Evolutionary conservation across 192 early-diverging fungal species (phyloP), one percentile per base, ranked within the genome.

Genomic region (Umbelopsis sp.): DNA sequence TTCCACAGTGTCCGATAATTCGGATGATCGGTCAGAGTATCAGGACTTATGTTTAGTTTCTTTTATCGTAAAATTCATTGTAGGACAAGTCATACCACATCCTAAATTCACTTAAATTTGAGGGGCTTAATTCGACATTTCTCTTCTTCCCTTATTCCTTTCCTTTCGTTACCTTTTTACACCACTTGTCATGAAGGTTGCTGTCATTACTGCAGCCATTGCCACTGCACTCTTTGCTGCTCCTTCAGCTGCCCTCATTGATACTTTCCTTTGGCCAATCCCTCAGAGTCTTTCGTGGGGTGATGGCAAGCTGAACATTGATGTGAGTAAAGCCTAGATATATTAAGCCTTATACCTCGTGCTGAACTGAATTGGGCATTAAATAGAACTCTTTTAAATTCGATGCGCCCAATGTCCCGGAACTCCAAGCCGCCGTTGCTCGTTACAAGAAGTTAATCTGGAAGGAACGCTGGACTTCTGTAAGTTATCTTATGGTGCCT

Each of bases 401-500:
- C 49, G 45, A 56, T 29, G 79, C 71, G 32, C 71, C 75, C 2
- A 26, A 70, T 44, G 26, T 54, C 14, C 24, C 62, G 26, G 26
- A 59, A 29, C 62, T 81, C n/a, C 51, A 73, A 44, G 36, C 53
- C 14, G 79, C 79, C 12, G 74, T 74, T 26, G 36, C 65, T 36
- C 79, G 79, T 38, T 81, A 81, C 72, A 71, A 54, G 36, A 53
- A 41, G 20, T 29, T 81, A 6, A 69, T 81, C 10, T 66, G 43
- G 32, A 65, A 71, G 8, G 79, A 81, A 67, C 71, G 70, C 12
- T 81, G 79, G 79, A 50, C 47, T 41, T 72, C 75, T 6, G 79
- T 74, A 78, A 44, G 59, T 5, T 41, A 41, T 29, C 38, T 0
- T 21, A 67, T 36, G 10, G 21, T 14, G 24, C 2, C 12, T 56